These are phyloP conservation scores for Nitzschia sp. DNA, from an alignment of 108 stramenopile genomes.

Conservation along the genomic window DNA sequence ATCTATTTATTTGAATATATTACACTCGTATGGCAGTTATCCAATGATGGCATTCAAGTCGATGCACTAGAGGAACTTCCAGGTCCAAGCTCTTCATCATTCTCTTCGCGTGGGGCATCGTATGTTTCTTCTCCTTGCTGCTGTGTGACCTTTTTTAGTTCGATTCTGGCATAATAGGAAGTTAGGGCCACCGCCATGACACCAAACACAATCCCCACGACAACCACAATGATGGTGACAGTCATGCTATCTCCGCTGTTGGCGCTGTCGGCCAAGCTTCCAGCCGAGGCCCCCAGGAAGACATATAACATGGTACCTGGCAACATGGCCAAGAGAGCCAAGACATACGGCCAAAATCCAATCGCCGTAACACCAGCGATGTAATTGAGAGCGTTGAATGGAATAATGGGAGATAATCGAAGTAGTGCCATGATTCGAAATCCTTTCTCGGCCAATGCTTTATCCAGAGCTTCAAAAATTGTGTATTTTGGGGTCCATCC, in stretches of 20 bases:
- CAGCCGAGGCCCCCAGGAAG: conserved; percentile 76
- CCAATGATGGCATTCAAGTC: no score
- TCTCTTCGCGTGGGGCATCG: no score
- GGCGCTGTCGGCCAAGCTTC: conserved; percentile 52
- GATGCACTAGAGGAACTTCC: no score
- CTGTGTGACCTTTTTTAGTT: conserved; percentile 50
- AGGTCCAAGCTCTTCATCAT: no score
- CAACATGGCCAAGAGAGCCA: conserved; percentile 61
- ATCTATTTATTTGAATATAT: no score
- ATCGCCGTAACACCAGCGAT: conserved; percentile 54
- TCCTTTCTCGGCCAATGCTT: conserved; percentile 60
- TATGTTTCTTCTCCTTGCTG: not conserved
- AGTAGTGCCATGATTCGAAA: conserved; percentile 55
- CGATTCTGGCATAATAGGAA: conserved; percentile 67
- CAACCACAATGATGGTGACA: conserved; percentile 43
- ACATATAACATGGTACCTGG: conserved; percentile 77
- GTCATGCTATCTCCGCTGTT: conserved; percentile 29
- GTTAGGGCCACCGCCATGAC: conserved; percentile 56
- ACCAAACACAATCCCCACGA: conserved; percentile 63
- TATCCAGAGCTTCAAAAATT: conserved; percentile 55
- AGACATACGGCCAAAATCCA: conserved; percentile 37
- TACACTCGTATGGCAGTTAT: no score
- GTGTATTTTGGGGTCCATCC: conserved; percentile 47
- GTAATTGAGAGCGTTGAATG: conserved; percentile 60
- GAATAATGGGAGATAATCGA: conserved; percentile 57